Base-by-base conservation (phyloP, 2,329 filamentous ascomycete species). In the Calonectria henricotiae region DNA sequence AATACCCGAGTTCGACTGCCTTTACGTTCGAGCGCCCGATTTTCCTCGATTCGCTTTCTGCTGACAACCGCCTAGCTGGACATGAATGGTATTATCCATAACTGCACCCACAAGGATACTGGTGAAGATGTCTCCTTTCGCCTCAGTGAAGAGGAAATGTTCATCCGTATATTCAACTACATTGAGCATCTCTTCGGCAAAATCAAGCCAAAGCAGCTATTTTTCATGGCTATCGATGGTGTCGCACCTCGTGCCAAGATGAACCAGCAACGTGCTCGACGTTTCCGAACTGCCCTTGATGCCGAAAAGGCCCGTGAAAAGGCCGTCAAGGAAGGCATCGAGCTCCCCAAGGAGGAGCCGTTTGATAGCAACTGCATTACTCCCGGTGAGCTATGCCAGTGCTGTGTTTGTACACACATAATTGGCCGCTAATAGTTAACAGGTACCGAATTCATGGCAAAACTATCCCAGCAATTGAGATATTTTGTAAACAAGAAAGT, bases 281-380 rank as follows among this genome's bases (percentile, higher is more conserved):
- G 96, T 81, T 99, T 99, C 83, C 91, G 96, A 79, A 98, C 96
- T 27, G 96, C 96, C 46, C 86, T 98, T 62, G 97, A 99, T 80
- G 93, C 90, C 67, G 96, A 99, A 82, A 89, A 90, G 76, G 95
- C 95, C 70, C 93, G 94, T 82, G 94, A 98, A 69, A 98, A 97
- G 88, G 97, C 96, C 54, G 91, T 98, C 71, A 88, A 86, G 61
- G 94, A 98, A 79, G 97, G 97, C 61, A 87, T 95, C 71, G 94
- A 98, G 84, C 91, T 99, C 87, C 96, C 96, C 35, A 96, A 96
- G 80, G 96, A 98, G 80, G 94, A 95, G 71, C 90, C 96, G 1
- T 99, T 99, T 80, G 96, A 99, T 86, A 98, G 96, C 87, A 99
- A 99, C 83, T 98, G 96, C 82, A 99, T 99, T 79, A 99, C 96